Evolutionary conservation across 495 filamentous ascomycete species (phyloP), one percentile per base, ranked within the genome.

Genomic region (Parathielavia appendiculata): DNA sequence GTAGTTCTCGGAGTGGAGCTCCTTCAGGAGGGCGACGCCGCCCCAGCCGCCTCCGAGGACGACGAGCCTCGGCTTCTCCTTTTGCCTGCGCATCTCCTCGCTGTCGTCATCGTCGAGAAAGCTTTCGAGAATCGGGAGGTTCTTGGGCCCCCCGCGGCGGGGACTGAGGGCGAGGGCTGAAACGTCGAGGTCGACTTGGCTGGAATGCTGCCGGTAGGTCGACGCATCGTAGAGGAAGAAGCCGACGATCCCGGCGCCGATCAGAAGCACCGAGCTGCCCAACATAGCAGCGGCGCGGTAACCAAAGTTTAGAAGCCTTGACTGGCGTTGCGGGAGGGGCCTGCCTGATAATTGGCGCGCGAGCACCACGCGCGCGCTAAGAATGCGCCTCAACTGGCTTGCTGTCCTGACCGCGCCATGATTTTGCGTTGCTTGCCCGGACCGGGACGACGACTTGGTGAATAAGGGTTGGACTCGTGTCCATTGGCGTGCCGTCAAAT

Each of bases 221-320:
- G 83, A 88, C 16, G 90, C 86, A 78, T 99, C 95, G 73, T 96
- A 99, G 64, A 93, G 63, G 75, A 99, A 97, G 78, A 99, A 96
- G 13, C 79, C 88, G 30, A 89, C 66, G 4, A 97, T 79, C 20
- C 79, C 70, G 13, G 68, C 54, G 45, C 74, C 73, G 10, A 82
- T 6, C 39, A 81, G 67, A 0, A 71, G 66, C 26, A 80, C 61
- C 1, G 79, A 76, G 14, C 70, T 75, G 26, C 80, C 80, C 23
- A 83, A 53, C 59, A 71, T 70, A 4, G 80, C 77, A 0, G 77
- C 77, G 22, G 72, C 73, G 52, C 80, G 75, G 62, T 81, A 81
- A 30, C 66, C 57, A 57, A 80, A 80, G 63, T 80, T 80, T 26
- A 80, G 62, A 4, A 77, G 26, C 34, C 65, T 67, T 5, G 75